A percentile compares a stretch with the other conserved stretches of the same genome.
These are phyloP conservation scores for Peribolospora baueri DNA, from an alignment of 768 basidiomycete genomes.

Conservation along the genomic window DNA sequence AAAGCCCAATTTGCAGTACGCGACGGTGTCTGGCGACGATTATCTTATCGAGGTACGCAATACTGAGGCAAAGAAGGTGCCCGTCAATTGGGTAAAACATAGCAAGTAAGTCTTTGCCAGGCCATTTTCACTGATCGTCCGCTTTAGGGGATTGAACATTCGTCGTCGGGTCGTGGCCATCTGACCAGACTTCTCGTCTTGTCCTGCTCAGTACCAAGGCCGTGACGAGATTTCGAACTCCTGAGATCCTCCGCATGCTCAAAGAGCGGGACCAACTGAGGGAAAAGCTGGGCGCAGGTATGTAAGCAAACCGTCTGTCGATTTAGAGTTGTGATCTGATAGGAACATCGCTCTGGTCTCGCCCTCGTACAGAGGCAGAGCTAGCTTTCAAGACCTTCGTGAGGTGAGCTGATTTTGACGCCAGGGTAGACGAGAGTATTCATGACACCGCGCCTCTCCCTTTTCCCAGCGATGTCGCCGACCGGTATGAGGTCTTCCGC, in stretches of 20 bases:
- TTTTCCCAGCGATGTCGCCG: constrained; percentile 47
- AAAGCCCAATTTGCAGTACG: constrained; percentile 49
- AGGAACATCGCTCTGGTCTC: neutral
- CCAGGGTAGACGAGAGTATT: no score
- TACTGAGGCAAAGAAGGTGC: constrained; percentile 18
- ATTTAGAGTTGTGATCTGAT: neutral
- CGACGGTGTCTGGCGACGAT: constrained; percentile 44
- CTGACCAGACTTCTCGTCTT: neutral
- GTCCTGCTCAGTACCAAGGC: constrained; percentile 36
- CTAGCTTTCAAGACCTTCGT: constrained; percentile 2
- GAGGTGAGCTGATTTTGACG: neutral
- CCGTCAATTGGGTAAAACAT: constrained; percentile 18
- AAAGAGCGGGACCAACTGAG: constrained; percentile 48
- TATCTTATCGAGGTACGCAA: constrained; percentile 58
- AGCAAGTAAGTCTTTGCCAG: no score
- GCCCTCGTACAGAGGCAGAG: constrained; percentile 21
- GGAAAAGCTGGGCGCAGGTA: constrained; percentile 40
- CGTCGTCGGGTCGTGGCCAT: neutral
- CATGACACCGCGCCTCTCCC: constrained; percentile 32
- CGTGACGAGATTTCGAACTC: constrained; percentile 49
- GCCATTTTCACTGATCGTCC: no score
- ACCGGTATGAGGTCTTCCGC: constrained; percentile 46
- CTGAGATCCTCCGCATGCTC: constrained; percentile 34
- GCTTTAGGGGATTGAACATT: no score
- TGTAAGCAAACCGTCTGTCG: neutral